Evolutionary conservation across 1,139 yeast genomes (phyloP).

Genomic region (Diutina catenulata): DNA sequence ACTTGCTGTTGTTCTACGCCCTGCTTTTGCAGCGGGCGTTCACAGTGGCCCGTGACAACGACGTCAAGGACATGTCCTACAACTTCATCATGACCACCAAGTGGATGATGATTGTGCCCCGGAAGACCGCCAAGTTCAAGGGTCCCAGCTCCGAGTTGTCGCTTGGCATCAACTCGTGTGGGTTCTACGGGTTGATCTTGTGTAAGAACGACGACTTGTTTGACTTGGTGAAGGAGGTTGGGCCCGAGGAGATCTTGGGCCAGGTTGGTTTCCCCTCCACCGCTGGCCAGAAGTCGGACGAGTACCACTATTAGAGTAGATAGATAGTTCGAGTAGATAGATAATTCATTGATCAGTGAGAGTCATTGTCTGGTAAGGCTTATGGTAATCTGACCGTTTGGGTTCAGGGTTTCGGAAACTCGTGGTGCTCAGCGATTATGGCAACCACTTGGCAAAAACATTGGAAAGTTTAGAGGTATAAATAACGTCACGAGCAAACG

Average conservation of each 20-base stretch:
- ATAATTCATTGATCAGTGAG: too few species aligned
- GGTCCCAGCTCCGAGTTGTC: conserved; percentile 15
- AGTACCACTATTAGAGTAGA: conserved; percentile 22
- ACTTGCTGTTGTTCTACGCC: conserved; percentile 52
- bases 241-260: conserved; percentile 36
- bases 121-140: conserved; percentile 33
- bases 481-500: too few species aligned
- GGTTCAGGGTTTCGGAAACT: too few species aligned
- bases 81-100: conserved; percentile 71
- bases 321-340: not conserved
- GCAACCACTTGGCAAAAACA: too few species aligned
- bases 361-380: too few species aligned
- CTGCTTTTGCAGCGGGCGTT: conserved; percentile 61
- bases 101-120: conserved; percentile 82
- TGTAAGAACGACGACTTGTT: conserved; percentile 55
- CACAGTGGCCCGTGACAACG: conserved; percentile 49
- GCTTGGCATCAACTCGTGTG: conserved; percentile 69
- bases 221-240: conserved; percentile 26
- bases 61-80: conserved; percentile 42
- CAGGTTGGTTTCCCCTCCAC: conserved; percentile 59
- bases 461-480: too few species aligned
- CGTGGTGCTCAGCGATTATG: too few species aligned
- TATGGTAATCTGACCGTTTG: too few species aligned
- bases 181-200: conserved; percentile 64
- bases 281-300: conserved; percentile 20